A percentile compares a stretch with the other conserved stretches of the same genome.
These are phyloP conservation scores for Fraxinus latifolia DNA, from an alignment of 305 asterid species.

Conservation along the genomic window DNA sequence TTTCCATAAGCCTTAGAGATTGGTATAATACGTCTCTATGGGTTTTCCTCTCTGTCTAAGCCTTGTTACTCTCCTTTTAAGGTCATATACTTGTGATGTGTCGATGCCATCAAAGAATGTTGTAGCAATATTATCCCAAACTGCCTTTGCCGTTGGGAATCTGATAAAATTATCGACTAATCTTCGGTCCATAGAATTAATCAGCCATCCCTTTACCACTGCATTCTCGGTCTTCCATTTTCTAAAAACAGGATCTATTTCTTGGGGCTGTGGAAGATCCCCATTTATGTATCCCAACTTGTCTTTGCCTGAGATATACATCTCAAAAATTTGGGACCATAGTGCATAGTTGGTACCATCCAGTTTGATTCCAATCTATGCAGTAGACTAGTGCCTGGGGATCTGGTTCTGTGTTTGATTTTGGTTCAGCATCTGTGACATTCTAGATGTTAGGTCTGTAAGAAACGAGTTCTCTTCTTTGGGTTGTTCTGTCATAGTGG, in stretches of 20 bases:
- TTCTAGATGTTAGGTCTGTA: too few relatives aligned
- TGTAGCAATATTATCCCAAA: background rate
- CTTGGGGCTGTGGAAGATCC: background rate
- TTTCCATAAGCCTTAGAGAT: conserved; percentile 7
- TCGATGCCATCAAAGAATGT: background rate
- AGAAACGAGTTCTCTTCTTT: too few relatives aligned
- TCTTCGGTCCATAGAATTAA: background rate
- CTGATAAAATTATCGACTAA: background rate
- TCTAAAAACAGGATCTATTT: background rate
- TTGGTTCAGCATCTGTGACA: too few relatives aligned
- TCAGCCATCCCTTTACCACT: background rate
- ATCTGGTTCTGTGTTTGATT: too few relatives aligned
- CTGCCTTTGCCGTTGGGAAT: background rate
- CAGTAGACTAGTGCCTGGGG: too few relatives aligned
- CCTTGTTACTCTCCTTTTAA: background rate
- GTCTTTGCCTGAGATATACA: background rate
- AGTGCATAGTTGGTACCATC: background rate
- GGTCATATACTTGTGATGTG: background rate
- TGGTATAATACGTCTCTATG: background rate
- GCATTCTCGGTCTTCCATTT: background rate
- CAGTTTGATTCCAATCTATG: background rate
- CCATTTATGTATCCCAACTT: background rate
- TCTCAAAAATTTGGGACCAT: conserved; percentile 5
- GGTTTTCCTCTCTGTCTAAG: background rate
- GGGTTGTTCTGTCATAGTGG: too few relatives aligned